A percentile compares a stretch with the other conserved stretches of the same genome.
Evolutionary conservation across 345 rosid genomes (phyloP).

Genomic region (Lagerstroemia speciosa): DNA sequence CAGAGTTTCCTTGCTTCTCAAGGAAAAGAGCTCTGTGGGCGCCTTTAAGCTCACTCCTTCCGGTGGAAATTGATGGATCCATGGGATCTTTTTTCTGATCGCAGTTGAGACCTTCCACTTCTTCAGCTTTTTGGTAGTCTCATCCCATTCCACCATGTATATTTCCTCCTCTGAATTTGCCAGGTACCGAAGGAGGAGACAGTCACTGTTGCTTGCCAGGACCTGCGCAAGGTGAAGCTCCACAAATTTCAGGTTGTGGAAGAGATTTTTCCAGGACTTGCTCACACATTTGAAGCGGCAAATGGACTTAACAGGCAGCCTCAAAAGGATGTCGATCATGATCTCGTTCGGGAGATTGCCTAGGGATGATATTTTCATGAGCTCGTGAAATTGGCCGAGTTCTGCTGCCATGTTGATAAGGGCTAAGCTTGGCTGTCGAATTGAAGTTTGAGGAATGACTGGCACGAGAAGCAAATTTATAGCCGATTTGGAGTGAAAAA

Average conservation of each 20-base stretch:
- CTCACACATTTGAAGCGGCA: slow-evolving; percentile 4
- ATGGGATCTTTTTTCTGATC: background rate
- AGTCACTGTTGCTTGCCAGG: background rate
- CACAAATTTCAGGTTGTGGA: background rate
- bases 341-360: slow-evolving; percentile 5
- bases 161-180: background rate
- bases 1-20: background rate
- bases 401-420: background rate
- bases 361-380: background rate
- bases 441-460: background rate
- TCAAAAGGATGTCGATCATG: slow-evolving; percentile 9
- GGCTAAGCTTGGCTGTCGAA: background rate
- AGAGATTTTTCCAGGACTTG: slow-evolving; percentile 9
- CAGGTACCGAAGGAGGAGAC: background rate
- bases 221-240: background rate
- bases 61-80: background rate
- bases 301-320: slow-evolving; percentile 10
- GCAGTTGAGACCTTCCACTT: background rate
- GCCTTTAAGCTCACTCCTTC: background rate
- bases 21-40: background rate
- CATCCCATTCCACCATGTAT: background rate
- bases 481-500: background rate
- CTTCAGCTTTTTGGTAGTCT: background rate
- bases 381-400: background rate
- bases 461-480: background rate